A percentile compares a stretch with the other conserved stretches of the same genome.
Conservation (phyloP, 495 filamentous ascomycete genomes). For the Penicillium antarcticum region DNA sequence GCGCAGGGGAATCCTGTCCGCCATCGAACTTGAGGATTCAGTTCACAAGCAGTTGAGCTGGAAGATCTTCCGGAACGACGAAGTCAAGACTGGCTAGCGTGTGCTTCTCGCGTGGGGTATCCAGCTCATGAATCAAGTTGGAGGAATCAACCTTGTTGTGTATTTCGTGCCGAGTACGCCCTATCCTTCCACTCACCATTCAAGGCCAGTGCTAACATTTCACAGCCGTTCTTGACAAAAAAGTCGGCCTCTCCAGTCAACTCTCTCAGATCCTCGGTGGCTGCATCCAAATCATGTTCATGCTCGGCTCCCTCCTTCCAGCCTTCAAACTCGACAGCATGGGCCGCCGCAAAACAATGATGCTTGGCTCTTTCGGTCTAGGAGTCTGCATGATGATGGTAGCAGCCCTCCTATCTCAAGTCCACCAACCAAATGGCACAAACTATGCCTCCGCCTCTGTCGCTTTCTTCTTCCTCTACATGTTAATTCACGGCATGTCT, state of each 20-base stretch:
- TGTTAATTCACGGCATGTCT: conserved; percentile 47
- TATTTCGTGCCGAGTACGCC: conserved; percentile 19
- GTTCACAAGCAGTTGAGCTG: conserved; percentile 39
- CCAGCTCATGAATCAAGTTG: conserved; percentile 48
- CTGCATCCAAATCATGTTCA: conserved; percentile 44
- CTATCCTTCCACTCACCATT: background rate
- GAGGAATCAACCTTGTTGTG: conserved; percentile 54
- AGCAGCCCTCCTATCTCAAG: conserved; percentile 42
- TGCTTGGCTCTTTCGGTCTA: conserved; percentile 49
- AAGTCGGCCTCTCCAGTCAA: conserved; percentile 47
- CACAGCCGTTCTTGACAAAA: conserved; percentile 40
- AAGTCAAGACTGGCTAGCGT: conserved; percentile 50
- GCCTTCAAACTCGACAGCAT: conserved; percentile 45
- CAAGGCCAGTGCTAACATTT: conserved; percentile 9
- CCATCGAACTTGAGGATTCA: conserved; percentile 40
- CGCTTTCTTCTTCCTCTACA: conserved; percentile 51
- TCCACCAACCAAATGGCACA: conserved; percentile 20
- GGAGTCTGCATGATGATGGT: conserved; percentile 52
- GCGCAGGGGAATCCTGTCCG: conserved; percentile 44
- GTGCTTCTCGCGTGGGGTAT: conserved; percentile 51
- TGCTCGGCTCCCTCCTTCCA: conserved; percentile 43
- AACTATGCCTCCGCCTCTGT: conserved; percentile 39
- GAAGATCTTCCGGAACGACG: conserved; percentile 47
- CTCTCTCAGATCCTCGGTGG: conserved; percentile 48
- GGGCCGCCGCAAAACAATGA: conserved; percentile 58